A percentile compares a stretch with the other conserved stretches of the same genome.
These are phyloP conservation scores for Endocladia muricata DNA, from an alignment of 31 red algal species.

Conservation along the genomic window DNA sequence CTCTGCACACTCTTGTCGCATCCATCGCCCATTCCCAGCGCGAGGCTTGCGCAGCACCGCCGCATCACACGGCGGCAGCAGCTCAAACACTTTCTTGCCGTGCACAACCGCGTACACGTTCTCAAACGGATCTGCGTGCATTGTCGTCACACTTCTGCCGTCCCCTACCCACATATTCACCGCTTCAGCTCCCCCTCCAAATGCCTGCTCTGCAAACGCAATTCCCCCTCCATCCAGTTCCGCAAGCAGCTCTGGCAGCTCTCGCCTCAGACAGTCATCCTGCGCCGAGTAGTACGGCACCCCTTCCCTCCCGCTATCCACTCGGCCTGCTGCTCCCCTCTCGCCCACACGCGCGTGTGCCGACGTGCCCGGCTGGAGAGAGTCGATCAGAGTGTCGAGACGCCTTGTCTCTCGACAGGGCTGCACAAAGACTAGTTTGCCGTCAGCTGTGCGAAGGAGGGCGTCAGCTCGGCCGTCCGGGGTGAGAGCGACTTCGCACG, in stretches of 20 bases:
- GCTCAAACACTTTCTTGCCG: slow-evolving; percentile 60
- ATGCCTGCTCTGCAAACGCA: slow-evolving; percentile 51
- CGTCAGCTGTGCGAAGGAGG: slow-evolving; percentile 8
- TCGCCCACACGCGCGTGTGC: neutral
- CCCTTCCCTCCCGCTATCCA: neutral
- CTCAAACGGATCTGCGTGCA: slow-evolving; percentile 67
- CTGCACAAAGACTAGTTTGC: no score
- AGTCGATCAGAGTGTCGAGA: neutral
- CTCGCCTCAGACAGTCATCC: slow-evolving; percentile 32
- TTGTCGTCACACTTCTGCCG: slow-evolving; percentile 37
- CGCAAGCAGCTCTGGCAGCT: slow-evolving; percentile 22
- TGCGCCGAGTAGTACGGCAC: slow-evolving; percentile 69
- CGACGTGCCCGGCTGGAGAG: neutral
- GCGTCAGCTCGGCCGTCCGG: slow-evolving; percentile 59
- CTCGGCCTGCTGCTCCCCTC: neutral
- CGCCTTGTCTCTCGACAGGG: neutral
- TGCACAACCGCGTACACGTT: slow-evolving; percentile 57
- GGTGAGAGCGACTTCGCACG: slow-evolving; percentile 29
- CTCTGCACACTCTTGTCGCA: neutral
- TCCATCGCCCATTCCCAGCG: slow-evolving; percentile 33
- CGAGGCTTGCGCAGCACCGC: slow-evolving; percentile 32
- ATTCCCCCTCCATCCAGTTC: slow-evolving; percentile 13
- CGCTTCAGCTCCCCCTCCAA: slow-evolving; percentile 27
- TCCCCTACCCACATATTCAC: slow-evolving; percentile 71
- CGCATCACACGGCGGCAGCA: slow-evolving; percentile 63